Conservation (phyloP, 768 basidiomycete species). For the Trametes coccinea region DNA sequence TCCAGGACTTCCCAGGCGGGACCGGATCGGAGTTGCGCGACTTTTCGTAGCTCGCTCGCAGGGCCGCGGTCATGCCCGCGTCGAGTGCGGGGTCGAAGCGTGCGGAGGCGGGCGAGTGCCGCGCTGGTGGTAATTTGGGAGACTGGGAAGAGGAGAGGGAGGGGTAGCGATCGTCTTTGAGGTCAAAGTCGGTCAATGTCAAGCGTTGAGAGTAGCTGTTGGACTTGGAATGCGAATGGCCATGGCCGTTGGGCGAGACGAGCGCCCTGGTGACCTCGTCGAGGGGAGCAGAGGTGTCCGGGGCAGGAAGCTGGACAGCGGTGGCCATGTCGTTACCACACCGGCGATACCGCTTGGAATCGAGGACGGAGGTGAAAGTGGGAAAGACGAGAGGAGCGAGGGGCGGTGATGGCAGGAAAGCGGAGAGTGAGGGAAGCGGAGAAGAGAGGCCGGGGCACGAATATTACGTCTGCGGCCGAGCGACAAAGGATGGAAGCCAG, state of each 20-base stretch:
- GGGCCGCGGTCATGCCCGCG: slow-evolving; percentile 20
- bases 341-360: neutral
- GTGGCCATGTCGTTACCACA: slow-evolving; percentile 27
- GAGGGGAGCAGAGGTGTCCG: slow-evolving; percentile 23
- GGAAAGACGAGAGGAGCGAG: slow-evolving; percentile 6
- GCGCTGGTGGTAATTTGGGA: neutral
- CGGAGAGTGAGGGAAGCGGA: slow-evolving; percentile 8
- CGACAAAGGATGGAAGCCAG: slow-evolving; percentile 9
- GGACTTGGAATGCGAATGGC: slow-evolving; percentile 38
- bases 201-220: slow-evolving; percentile 54
- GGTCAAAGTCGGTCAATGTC: slow-evolving; percentile 58
- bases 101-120: neutral
- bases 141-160: slow-evolving; percentile 29
- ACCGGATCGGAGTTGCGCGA: slow-evolving; percentile 11
- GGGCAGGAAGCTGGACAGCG: slow-evolving; percentile 24
- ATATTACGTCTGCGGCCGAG: slow-evolving; percentile 16
- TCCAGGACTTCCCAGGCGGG: slow-evolving; percentile 22
- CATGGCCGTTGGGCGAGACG: slow-evolving; percentile 36
- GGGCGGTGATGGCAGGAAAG: slow-evolving; percentile 13
- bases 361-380: neutral
- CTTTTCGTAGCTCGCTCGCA: slow-evolving; percentile 19
- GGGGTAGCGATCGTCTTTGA: slow-evolving; percentile 63
- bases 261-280: slow-evolving; percentile 23
- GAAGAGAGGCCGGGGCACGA: slow-evolving; percentile 15
- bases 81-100: slow-evolving; percentile 16